phyloP scores from a whole-genome alignment of 1,284 basidiomycete species.

The Ceratobasidium sp. region DNA sequence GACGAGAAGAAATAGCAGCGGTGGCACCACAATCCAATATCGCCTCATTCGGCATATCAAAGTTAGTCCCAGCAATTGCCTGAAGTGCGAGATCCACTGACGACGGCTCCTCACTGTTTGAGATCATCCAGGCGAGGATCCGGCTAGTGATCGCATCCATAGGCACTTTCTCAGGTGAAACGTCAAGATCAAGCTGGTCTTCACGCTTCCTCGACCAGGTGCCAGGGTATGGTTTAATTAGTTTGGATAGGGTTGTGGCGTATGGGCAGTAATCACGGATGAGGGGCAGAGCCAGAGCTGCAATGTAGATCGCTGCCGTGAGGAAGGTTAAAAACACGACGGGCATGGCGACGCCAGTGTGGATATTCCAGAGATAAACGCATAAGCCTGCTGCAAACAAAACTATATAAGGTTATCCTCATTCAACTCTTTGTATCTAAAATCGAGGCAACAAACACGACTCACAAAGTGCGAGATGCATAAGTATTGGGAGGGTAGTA shows the following conservation, averaged over 20 bases:
- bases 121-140: constrained; percentile 12
- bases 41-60: not conserved
- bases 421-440: not conserved
- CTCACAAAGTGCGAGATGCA: constrained; percentile 18
- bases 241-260: not conserved
- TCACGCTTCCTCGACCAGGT: not conserved
- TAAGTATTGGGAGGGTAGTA: not conserved
- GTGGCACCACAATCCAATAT: constrained; percentile 1
- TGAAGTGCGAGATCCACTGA: constrained; percentile 3
- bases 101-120: constrained; percentile 3
- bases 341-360: not conserved
- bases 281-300: not conserved
- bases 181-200: not conserved
- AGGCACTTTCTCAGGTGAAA: not conserved
- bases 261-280: constrained; percentile 12
- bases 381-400: constrained; percentile 3
- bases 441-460: not conserved
- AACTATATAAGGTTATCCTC: not conserved
- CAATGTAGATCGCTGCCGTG: not conserved
- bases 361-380: constrained; percentile 6
- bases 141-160: constrained; percentile 25
- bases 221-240: not conserved
- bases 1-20: not conserved
- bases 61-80: constrained; percentile 4
- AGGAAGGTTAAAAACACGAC: not conserved